A percentile compares a stretch with the other conserved stretches of the same genome.
These are phyloP conservation scores for Verticillium albo-atrum DNA, from an alignment of 2,329 filamentous ascomycete genomes.

Conservation along the genomic window DNA sequence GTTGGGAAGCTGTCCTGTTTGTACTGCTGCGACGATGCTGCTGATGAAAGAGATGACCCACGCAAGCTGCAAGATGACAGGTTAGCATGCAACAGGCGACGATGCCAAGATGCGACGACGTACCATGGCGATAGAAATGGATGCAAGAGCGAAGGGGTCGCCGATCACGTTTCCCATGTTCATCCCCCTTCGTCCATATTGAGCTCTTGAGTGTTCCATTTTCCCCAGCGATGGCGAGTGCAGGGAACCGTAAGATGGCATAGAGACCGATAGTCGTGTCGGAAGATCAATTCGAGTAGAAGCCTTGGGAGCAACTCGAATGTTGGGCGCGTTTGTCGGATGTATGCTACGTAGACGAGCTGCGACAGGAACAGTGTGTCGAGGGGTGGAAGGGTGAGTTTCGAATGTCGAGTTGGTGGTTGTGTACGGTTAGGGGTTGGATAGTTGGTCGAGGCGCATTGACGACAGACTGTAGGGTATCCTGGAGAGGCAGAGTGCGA, in stretches of 20 bases:
- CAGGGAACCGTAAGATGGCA: conserved; percentile 71
- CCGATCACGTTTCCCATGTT: conserved; percentile 86
- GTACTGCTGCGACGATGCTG: conserved; percentile 68
- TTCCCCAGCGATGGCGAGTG: conserved; percentile 71
- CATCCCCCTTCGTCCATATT: conserved; percentile 56
- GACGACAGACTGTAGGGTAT: neutral
- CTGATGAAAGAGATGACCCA: conserved; percentile 92
- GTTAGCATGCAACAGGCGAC: conserved; percentile 12
- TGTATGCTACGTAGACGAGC: neutral
- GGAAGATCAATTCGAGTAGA: neutral
- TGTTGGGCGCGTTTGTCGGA: neutral
- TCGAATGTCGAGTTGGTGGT: neutral
- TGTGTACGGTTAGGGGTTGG: neutral
- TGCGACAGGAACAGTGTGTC: neutral
- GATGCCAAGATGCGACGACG: conserved; percentile 32
- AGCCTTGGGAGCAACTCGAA: neutral
- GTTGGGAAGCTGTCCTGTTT: conserved; percentile 55
- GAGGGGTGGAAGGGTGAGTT: neutral
- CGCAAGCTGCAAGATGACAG: conserved; percentile 60
- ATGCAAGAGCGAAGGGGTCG: conserved; percentile 93
- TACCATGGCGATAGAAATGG: conserved; percentile 87
- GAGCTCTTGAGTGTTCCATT: conserved; percentile 67
- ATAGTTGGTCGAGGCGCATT: neutral
- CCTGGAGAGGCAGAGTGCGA: neutral
- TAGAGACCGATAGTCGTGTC: conserved; percentile 40